Conservation (phyloP, 1,284 basidiomycete genomes). For the Ceratobasidium sp. region DNA sequence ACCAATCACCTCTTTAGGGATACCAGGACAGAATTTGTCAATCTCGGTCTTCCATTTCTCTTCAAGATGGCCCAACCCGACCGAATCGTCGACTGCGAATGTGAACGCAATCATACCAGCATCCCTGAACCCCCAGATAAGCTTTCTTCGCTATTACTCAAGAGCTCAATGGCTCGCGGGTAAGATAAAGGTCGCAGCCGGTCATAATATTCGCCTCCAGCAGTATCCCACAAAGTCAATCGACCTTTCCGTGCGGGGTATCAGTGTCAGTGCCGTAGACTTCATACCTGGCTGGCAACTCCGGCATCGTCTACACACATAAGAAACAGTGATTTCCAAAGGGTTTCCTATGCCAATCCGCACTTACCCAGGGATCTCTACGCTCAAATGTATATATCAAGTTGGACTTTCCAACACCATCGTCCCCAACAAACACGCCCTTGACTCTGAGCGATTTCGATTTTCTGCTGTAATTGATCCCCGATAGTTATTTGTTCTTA, state of each 20-base stretch:
- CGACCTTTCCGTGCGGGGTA: background rate
- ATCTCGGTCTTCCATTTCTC: slow-evolving; percentile 3
- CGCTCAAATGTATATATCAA: background rate
- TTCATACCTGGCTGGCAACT: background rate
- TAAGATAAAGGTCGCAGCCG: slow-evolving; percentile 3
- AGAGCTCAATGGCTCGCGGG: background rate
- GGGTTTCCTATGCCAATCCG: background rate
- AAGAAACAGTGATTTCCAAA: background rate
- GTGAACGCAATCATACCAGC: slow-evolving; percentile 8
- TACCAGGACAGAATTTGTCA: background rate
- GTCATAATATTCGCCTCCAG: background rate
- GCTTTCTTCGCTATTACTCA: background rate
- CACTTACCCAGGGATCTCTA: slow-evolving; percentile 10
- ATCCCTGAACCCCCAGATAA: background rate
- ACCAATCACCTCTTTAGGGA: slow-evolving; percentile 10
- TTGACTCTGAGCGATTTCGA: background rate
- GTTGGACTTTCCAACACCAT: slow-evolving; percentile 1
- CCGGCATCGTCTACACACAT: background rate
- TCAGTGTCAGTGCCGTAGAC: background rate
- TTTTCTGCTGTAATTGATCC: background rate
- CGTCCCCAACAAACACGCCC: slow-evolving; percentile 8
- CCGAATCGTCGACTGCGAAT: slow-evolving; percentile 9
- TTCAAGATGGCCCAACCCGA: background rate
- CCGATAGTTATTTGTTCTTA: too few species aligned
- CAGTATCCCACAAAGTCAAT: background rate